These are phyloP conservation scores for Neurospora sp. DNA, from an alignment of 495 filamentous ascomycete genomes.

Conservation along the genomic window DNA sequence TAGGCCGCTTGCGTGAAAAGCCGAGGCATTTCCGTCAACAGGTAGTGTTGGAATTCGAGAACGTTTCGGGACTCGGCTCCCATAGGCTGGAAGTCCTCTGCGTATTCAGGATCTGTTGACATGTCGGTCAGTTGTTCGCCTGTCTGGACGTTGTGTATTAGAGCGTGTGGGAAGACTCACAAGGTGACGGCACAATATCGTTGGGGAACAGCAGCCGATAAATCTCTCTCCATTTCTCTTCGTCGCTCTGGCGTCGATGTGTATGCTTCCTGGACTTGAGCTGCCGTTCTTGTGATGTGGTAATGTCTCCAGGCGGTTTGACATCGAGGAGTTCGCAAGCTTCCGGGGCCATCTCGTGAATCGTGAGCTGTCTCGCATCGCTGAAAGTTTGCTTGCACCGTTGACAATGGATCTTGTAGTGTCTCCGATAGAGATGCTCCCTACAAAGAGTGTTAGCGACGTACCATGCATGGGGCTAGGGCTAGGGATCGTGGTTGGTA, in stretches of 20 bases:
- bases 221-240: conserved; percentile 23
- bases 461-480: not conserved
- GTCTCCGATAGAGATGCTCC: conserved; percentile 22
- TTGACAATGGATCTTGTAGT: conserved; percentile 19
- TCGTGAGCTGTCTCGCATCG: conserved; percentile 9
- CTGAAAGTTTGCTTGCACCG: conserved; percentile 19
- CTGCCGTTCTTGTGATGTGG: conserved; percentile 14
- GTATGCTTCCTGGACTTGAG: conserved; percentile 19
- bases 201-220: conserved; percentile 21
- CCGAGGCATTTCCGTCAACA: conserved; percentile 13
- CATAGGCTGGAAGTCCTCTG: conserved; percentile 13
- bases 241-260: conserved; percentile 10
- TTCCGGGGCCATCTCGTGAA: conserved; percentile 13
- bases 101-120: conserved; percentile 17
- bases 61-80: conserved; percentile 9
- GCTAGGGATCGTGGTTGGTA: not conserved
- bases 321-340: conserved; percentile 11
- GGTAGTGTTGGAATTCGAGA: conserved; percentile 17
- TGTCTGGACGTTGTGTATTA: not conserved
- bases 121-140: conserved; percentile 8
- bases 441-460: conserved; percentile 4
- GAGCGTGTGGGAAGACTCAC: conserved; percentile 9
- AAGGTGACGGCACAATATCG: conserved; percentile 20
- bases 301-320: conserved; percentile 14
- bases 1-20: conserved; percentile 16